Percentiles rank a stretch among this genome's conserved stretches.
Conservation (phyloP, 768 basidiomycete species). For the Plicaturopsis crispa region DNA sequence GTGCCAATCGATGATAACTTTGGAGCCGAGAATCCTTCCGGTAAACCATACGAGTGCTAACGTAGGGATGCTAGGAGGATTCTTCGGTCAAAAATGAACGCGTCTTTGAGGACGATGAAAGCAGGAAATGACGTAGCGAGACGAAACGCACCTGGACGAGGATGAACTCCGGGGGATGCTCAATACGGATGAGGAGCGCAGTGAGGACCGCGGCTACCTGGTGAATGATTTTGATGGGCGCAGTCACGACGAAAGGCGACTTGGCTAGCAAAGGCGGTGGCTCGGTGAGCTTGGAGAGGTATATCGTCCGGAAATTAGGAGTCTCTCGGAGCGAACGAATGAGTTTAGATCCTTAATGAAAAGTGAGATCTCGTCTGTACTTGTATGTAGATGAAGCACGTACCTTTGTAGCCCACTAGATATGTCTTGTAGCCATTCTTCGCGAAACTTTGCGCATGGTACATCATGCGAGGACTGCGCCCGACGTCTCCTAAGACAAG, state of each 20-base stretch:
- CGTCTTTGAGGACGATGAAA: background rate
- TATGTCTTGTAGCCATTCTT: slow-evolving; percentile 69
- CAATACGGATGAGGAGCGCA: slow-evolving; percentile 52
- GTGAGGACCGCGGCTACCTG: slow-evolving; percentile 61
- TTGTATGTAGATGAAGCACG: slow-evolving; percentile 10
- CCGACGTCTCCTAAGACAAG: slow-evolving; percentile 95
- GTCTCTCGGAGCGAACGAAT: slow-evolving; percentile 63
- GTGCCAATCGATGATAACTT: slow-evolving; percentile 98
- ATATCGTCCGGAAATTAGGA: slow-evolving; percentile 56
- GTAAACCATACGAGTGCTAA: slow-evolving; percentile 79
- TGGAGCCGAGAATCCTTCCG: slow-evolving; percentile 59
- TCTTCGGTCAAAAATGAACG: slow-evolving; percentile 37
- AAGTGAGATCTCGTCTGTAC: background rate
- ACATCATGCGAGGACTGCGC: slow-evolving; percentile 97
- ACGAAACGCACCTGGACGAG: slow-evolving; percentile 76
- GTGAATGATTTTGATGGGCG: slow-evolving; percentile 72
- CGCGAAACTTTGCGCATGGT: slow-evolving; percentile 91
- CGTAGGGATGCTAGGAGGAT: slow-evolving; percentile 94
- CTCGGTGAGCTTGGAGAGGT: slow-evolving; percentile 62
- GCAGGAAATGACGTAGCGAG: background rate
- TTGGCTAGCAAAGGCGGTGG: slow-evolving; percentile 44
- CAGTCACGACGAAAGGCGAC: slow-evolving; percentile 64
- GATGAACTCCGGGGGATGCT: slow-evolving; percentile 72
- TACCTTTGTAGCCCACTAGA: slow-evolving; percentile 84
- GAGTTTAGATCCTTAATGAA: slow-evolving; percentile 59